phyloP scores from a whole-genome alignment of 1,284 basidiomycete genomes.

The Vanrija pseudolonga region DNA sequence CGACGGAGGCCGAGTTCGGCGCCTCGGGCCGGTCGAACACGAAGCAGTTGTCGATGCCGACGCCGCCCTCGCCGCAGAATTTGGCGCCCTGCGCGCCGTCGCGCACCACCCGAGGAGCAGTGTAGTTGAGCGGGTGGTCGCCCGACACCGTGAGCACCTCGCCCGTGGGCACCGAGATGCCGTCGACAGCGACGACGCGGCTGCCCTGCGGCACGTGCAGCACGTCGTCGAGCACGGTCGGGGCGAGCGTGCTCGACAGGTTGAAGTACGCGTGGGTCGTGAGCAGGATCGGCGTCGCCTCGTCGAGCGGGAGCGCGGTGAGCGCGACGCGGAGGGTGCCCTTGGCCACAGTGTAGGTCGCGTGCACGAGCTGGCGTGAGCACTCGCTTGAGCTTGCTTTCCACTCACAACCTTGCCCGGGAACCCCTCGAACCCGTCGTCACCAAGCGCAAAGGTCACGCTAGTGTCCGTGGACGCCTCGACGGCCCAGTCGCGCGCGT shows the following conservation, averaged over 20 bases:
- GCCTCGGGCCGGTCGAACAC: constrained; percentile 22
- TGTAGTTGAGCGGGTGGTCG: constrained; percentile 27
- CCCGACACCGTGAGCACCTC: constrained; percentile 13
- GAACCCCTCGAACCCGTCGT: constrained; percentile 28
- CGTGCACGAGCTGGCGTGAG: constrained; percentile 21
- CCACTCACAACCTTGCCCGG: constrained; percentile 31
- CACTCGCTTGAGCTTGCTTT: not conserved
- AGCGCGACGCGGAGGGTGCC: constrained; percentile 13
- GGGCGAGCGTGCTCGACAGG: constrained; percentile 22
- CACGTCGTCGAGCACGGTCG: constrained; percentile 27
- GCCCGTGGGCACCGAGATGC: constrained; percentile 30
- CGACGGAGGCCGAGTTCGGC: not conserved
- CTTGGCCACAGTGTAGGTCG: constrained; percentile 24
- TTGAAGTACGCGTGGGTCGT: constrained; percentile 41
- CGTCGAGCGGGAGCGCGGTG: constrained; percentile 14
- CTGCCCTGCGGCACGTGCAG: constrained; percentile 26
- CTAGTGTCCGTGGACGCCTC: constrained; percentile 3
- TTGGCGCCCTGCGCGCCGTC: constrained; percentile 13
- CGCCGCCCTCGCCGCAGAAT: constrained; percentile 25
- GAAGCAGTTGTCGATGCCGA: constrained; percentile 39
- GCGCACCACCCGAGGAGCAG: constrained; percentile 17
- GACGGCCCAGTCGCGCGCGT: constrained; percentile 24
- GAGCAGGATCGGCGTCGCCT: constrained; percentile 32
- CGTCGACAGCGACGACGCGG: constrained; percentile 27
- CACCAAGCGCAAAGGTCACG: constrained; percentile 16